Base-by-base conservation (phyloP, 805 yeast species). In the Danielia oregonensis region DNA sequence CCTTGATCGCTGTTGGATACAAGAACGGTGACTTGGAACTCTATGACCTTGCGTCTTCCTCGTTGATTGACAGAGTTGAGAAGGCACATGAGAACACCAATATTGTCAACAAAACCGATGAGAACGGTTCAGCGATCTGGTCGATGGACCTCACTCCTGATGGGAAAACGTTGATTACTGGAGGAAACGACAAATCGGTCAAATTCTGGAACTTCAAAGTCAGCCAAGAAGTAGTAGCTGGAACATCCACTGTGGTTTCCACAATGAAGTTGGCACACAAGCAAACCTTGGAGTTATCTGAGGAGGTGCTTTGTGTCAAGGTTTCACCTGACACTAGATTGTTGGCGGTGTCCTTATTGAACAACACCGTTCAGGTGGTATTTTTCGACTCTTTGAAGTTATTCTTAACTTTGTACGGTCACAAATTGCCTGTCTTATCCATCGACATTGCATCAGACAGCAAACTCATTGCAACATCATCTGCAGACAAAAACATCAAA, bases 401-500 rank as follows among this genome's bases (percentile, higher is more conserved):
- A 52, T 93, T 74, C 62, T 68, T 93, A 44, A 86, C 91, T 52
- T 68, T 93, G 40, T 93, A 93, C 52, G 99, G 99, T 25, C 99
- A 93, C 61, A 93, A 91, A 56, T 72, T 93, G 42, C 98, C 98
- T 0, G 98, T 93, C 2, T 68, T 93, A 35, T 82, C 96, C 3
- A 76, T 93, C 46, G 98, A 93, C 56, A 88, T 93, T 28, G 86
- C 97, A 1, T 70, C 60, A 48, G 99, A 93, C 59, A 80, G 91
- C 24, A 91, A 93, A 59, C 58, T 93, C 48, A 74, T 93, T 42
- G 79, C 91, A 35, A 86, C 97, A 0, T 86, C 96, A 4, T 87
- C 97, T 1, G 98, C 98, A 0, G 99, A 93, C 63, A 93, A 93
- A 61, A 93, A 93, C 60, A 86, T 93, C 55, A 88, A 94, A 63